Base-by-base conservation (phyloP, 2,329 filamentous ascomycete species). In the Cercospora sp. region DNA sequence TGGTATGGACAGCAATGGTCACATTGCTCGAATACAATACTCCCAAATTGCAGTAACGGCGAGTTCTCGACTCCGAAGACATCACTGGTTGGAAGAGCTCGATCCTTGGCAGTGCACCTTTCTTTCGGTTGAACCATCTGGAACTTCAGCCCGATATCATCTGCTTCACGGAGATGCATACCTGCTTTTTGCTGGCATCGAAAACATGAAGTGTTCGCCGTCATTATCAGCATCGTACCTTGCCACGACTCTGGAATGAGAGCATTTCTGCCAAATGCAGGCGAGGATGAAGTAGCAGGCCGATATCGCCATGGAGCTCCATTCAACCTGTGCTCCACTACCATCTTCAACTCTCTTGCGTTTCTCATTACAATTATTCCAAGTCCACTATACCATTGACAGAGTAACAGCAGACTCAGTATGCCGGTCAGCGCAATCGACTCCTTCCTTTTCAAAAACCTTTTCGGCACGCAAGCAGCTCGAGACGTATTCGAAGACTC, bases 361-460 rank as follows among this genome's bases (percentile, higher is more conserved):
- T n/a, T 42, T n/a, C 3, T 8, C 36, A 42, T 7, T 42, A 1
- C 36, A 2, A n/a, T 3, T 7, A n/a, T n/a, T 3, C 1, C 48
- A 53, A 28, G 26, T 6, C 48, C 3, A 20, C 48, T 53, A 2
- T 53, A 23, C 1, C 3, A 6, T 18, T 23, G 20, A 53, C 26
- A 3, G 16, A 58, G 13, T 13, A 26, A 33, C 3, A 31, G 18
- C 23, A 53, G 8, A 40, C 16, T 23, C n/a, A 67, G 51, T 5
- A 75, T 75, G 73, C 70, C 69, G 5, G 70, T 71, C 64, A 72
- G 69, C 48, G 73, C 70, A 3, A 72, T 75, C 51, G 73, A 75
- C 65, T 74, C 70, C 10, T 65, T 71, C 18, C 69, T 75, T 31
- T 75, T 74, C 68, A 69, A 66, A 20, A 68, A 73, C 20, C 66